Base-by-base conservation (phyloP, 495 filamentous ascomycete genomes). In the Penicillium odoratum region DNA sequence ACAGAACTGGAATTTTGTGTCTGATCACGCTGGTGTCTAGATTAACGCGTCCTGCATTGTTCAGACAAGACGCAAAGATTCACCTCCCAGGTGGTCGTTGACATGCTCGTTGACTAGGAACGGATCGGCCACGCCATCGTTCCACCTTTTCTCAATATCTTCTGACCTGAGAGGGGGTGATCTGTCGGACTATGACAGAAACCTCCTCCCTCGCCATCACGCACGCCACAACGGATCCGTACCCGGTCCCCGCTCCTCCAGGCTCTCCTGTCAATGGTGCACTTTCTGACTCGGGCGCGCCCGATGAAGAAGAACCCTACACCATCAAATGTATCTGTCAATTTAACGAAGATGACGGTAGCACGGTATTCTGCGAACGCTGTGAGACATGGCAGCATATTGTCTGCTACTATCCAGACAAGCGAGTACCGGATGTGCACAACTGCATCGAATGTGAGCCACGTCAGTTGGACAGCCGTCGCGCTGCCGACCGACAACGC, bases 341-440 rank as follows among this genome's bases (percentile, higher is more conserved):
- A 66, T 97, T 86, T 69, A 63, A 83, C 66, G 92, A 96, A 78
- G 94, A 98, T 81, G 94, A 99, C 79, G 94, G 95, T 67, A 91
- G 88, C 71, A 99, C 95, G 55, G 94, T 99, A 55, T 90, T 89
- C 74, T 99, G 94, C 81, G 94, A 99, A 69, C 78, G 77, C 55
- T 99, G 94, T 76, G 89, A 96, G 68, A 95, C 91, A 44, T 99
- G 94, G 94, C 94, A 99, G 74, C 94, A 99, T 74, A 93, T 95
- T 60, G 84, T 90, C 63, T 99, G 94, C 75, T 97, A 96, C 74
- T 95, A 97, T 69, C 86, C 89, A 49, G 77, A 84, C 51, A 82
- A 81, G 49, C 81, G 84, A 36, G 87, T 95, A 45, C 93, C 91
- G 40, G 82, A 89, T 21, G 82, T 86, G 62, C 96, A 99, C 74